Evolutionary conservation across 345 rosid genomes (phyloP).

Genomic region (Ceriops zippeliana): DNA sequence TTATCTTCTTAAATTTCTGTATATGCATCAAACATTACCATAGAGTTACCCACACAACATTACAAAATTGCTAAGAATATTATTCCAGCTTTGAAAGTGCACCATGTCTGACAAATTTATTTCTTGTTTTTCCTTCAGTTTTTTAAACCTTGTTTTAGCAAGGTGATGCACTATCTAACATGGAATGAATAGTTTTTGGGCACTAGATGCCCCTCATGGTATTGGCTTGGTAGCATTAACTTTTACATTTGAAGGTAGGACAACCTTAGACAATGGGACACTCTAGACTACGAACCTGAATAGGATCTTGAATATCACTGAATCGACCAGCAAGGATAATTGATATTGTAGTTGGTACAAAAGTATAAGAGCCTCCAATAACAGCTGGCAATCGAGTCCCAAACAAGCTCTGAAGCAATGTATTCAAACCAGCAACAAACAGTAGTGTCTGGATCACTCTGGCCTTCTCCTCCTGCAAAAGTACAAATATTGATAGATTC

Average conservation of each 20-base stretch:
- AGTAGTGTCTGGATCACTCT: slow-evolving; percentile 87
- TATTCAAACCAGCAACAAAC: slow-evolving; percentile 95
- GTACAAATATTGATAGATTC: slow-evolving; percentile 5
- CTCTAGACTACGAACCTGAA: slow-evolving; percentile 46
- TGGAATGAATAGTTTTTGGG: not conserved
- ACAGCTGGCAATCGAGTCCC: slow-evolving; percentile 94
- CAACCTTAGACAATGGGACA: not conserved
- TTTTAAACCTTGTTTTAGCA: not conserved
- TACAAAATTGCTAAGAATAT: not conserved
- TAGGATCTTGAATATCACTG: slow-evolving; percentile 54
- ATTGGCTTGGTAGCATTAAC: not conserved
- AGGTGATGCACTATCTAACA: not conserved
- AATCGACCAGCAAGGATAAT: slow-evolving; percentile 87
- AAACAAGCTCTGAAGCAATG: slow-evolving; percentile 74
- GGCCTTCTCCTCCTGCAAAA: slow-evolving; percentile 83
- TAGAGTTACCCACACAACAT: slow-evolving; percentile 7
- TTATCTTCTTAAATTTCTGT: slow-evolving; percentile 74
- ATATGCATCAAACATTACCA: slow-evolving; percentile 15
- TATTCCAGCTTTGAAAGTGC: not conserved
- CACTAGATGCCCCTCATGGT: not conserved
- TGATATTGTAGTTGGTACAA: slow-evolving; percentile 87
- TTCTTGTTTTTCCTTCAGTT: not conserved
- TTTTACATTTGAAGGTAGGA: slow-evolving; percentile 12
- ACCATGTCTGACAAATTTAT: not conserved
- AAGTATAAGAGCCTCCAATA: slow-evolving; percentile 86